Evolutionary conservation across 2,329 filamentous ascomycete species (phyloP).

Genomic region (Sporothrix pseudoabietina): DNA sequence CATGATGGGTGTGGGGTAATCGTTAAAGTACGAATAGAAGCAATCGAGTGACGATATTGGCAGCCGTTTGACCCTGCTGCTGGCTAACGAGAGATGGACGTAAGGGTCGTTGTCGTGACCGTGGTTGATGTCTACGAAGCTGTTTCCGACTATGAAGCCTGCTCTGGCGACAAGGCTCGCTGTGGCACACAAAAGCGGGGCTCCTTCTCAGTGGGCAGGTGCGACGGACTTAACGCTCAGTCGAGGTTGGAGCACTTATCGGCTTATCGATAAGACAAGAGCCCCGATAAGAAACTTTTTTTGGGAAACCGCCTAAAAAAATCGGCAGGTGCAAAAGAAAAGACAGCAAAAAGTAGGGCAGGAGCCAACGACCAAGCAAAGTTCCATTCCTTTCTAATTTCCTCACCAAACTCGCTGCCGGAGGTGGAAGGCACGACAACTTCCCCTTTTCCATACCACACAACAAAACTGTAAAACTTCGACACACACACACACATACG

Average conservation of each 20-base stretch:
- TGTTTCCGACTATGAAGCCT: neutral
- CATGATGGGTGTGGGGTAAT: slow-evolving; percentile 27
- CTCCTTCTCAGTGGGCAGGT: neutral
- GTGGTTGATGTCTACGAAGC: neutral
- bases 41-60: neutral
- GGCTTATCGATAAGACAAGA: slow-evolving; percentile 25
- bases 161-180: neutral
- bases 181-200: slow-evolving; percentile 12
- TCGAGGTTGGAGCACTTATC: neutral
- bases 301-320: slow-evolving; percentile 18
- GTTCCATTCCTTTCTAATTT: neutral
- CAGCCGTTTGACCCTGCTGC: neutral
- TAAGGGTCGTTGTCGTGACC: neutral
- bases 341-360: neutral
- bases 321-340: slow-evolving; percentile 16
- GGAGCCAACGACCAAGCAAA: neutral
- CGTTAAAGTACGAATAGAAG: neutral
- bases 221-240: neutral
- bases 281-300: slow-evolving; percentile 23
- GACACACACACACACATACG: neutral
- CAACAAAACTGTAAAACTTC: neutral
- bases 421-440: neutral
- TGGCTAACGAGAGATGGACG: neutral
- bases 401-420: neutral
- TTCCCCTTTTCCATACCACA: neutral